Conservation (phyloP, 441 rosid genomes). For the Populus hybrid region DNA sequence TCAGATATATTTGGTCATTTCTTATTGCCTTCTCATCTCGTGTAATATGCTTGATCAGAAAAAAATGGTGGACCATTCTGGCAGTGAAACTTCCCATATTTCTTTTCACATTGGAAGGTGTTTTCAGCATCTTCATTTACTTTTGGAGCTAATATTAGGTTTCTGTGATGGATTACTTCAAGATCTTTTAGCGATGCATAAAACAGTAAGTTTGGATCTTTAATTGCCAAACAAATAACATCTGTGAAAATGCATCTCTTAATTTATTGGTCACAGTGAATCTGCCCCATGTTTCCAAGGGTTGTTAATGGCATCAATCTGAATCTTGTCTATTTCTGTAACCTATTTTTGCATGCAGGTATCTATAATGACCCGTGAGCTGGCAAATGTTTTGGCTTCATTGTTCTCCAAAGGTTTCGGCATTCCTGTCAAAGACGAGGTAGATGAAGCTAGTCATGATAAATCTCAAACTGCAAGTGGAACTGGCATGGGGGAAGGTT, state of each 20-base stretch:
- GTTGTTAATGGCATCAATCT: neutral
- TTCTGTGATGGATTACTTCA: slow-evolving; percentile 60
- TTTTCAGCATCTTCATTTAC: slow-evolving; percentile 49
- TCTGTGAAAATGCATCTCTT: neutral
- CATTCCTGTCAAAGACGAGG: slow-evolving; percentile 55
- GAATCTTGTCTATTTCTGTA: neutral
- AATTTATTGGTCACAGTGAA: neutral
- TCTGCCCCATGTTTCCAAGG: neutral
- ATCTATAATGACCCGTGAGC: slow-evolving; percentile 67
- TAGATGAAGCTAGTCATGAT: slow-evolving; percentile 47
- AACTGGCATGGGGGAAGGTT: slow-evolving; percentile 97
- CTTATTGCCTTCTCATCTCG: slow-evolving; percentile 11
- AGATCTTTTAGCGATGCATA: slow-evolving; percentile 73
- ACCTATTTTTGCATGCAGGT: slow-evolving; percentile 50
- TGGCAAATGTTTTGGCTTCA: slow-evolving; percentile 70
- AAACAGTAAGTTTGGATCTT: slow-evolving; percentile 47
- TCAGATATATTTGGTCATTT: slow-evolving; percentile 2
- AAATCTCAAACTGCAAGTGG: slow-evolving; percentile 67
- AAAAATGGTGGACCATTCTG: slow-evolving; percentile 43
- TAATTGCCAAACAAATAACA: neutral
- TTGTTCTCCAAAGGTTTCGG: slow-evolving; percentile 84
- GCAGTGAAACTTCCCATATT: slow-evolving; percentile 25
- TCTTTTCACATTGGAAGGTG: slow-evolving; percentile 42
- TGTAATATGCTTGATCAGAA: slow-evolving; percentile 48
- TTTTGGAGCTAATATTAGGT: slow-evolving; percentile 56